Evolutionary conservation across 495 filamentous ascomycete genomes (phyloP), one percentile per base, ranked within the genome.

Genomic region (Antarctomyces pellizariae): DNA sequence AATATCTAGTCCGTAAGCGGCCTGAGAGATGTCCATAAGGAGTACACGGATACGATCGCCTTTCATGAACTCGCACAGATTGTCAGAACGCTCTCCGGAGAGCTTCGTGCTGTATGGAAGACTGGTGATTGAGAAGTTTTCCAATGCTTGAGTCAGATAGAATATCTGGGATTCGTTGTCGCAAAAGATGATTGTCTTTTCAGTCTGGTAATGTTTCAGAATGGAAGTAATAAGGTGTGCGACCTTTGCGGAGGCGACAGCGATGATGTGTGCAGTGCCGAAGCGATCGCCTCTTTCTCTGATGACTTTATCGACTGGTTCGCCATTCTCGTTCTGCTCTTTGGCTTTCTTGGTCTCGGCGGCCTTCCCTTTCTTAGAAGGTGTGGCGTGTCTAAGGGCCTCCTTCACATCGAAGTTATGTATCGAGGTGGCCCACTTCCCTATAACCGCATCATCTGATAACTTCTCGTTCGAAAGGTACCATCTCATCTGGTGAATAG

Each of bases 161-260:
- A 58, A 79, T 0, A 83, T 80, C 3, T 74, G 57, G 39, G 86
- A 82, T 27, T 80, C 69, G 28, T 71, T 71, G 29, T 92, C 83
- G 48, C 90, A 92, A 43, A 95, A 95, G 13, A 93, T 62, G 22
- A 95, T 60, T 15, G 84, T 92, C 41, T 95, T 90, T 32, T 90
- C 80, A 1, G 56, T 41, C 4, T 56, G 42, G 22, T 90, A 63
- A 26, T 78, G 53, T 25, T 62, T 49, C 2, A 65, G 38, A 7
- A 93, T 64, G 28, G 59, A 53, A 29, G 79, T 70, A 5, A 92
- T 47, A 1, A 95, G 56, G 36, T 93, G 92, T 2, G 73, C 79
- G 2, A 95, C 53, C 46, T 95, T 95, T 0, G 71, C 68, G 0
- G 84, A 95, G 1, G 75, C 62, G 0, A 79, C 90, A 5, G 76